Base-by-base conservation (phyloP, 2,329 filamentous ascomycete species). In the Plenodomus biglobosus region DNA sequence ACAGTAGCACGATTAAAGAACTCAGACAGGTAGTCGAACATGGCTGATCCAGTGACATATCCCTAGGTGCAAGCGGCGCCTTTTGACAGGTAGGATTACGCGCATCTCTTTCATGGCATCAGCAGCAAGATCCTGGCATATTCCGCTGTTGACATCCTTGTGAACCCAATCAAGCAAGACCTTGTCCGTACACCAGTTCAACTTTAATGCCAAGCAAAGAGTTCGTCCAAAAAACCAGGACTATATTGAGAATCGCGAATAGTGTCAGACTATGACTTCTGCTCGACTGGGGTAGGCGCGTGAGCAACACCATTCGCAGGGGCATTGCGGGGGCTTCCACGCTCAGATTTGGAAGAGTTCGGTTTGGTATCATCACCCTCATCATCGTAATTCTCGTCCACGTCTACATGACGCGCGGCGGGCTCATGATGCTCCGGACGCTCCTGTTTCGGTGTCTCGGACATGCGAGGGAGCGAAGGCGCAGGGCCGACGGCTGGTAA, bases 301-400 rank as follows among this genome's bases (percentile, higher is more conserved):
- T 71, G 70, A 24, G 65, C 45, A 3, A 67, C 48, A 2, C 70
- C 70, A 30, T 73, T 73, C 1, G 61, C 58, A 3, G 68, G 53
- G 22, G 64, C 58, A 34, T 61, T 68, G 39, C 69, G 68, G 11
- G 76, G 76, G 55, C 75, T 78, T 44, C 66, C 73, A 34, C 74
- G 76, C 55, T 76, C 75, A 45, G 75, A 72, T 52, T 76, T 76
- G 37, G 66, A 44, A 1, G 60, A 65, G 15, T 61, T 70, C 53
- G 77, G 71, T 70, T 84, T 84, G 35, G 94, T 87, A 50, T 96
- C 92, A 58, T 95, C 92, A 3, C 84, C 90, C 48, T 92, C 92
- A 64, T 97, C 92, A 69, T 97, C 92, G 64, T 99, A 97, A 69
- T 97, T 88, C 70, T 99, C 94, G 60, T 99, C 92, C 17, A 97